These are phyloP conservation scores for Fusarium beomiforme DNA, from an alignment of 2,329 filamentous ascomycete species.

Conservation along the genomic window DNA sequence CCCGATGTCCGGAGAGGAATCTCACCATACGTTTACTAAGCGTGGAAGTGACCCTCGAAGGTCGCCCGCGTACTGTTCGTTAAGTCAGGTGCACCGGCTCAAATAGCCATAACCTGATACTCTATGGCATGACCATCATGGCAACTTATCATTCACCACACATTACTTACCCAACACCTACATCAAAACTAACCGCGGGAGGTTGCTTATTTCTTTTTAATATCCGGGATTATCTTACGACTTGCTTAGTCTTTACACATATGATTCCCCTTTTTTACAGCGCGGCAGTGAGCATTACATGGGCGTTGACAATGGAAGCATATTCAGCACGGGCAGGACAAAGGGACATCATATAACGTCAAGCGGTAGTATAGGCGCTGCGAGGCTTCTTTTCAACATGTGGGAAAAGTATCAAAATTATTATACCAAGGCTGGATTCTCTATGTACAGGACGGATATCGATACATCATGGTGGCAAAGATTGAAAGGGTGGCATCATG, in stretches of 20 bases:
- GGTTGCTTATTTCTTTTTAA: background rate
- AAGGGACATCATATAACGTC: constrained; percentile 5
- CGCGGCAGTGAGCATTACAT: constrained; percentile 32
- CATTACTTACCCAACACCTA: background rate
- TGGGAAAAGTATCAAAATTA: constrained; percentile 21
- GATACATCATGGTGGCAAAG: constrained; percentile 8
- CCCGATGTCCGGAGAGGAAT: constrained; percentile 37
- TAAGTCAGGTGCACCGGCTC: background rate
- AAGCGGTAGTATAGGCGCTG: constrained; percentile 6
- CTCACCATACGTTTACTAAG: constrained; percentile 47
- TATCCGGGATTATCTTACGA: constrained; percentile 6
- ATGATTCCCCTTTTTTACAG: constrained; percentile 32
- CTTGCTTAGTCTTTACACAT: constrained; percentile 31
- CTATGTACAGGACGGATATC: background rate
- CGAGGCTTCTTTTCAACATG: constrained; percentile 10
- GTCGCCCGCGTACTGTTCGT: constrained; percentile 17
- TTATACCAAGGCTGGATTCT: constrained; percentile 11
- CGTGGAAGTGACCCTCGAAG: constrained; percentile 30
- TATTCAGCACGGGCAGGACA: constrained; percentile 10
- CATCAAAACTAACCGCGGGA: background rate
- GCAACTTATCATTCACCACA: background rate
- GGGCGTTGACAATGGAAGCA: constrained; percentile 37
- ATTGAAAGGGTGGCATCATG: constrained; percentile 5
- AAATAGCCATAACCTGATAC: background rate
- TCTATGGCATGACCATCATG: constrained; percentile 5